Base-by-base conservation (phyloP, 2,329 filamentous ascomycete genomes). In the Diaporthe batatas region DNA sequence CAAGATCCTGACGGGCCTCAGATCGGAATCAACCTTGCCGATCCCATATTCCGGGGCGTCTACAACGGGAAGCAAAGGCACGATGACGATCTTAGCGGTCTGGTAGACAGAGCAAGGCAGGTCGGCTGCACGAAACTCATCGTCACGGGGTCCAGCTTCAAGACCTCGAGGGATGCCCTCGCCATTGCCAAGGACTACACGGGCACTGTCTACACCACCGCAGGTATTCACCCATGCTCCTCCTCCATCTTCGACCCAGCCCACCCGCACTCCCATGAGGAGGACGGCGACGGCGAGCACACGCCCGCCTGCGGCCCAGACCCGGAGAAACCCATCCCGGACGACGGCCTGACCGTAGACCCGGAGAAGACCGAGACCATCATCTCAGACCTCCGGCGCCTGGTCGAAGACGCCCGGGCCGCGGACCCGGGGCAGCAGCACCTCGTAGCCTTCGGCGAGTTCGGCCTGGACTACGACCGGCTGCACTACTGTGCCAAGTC, bases 1-100 rank as follows among this genome's bases (percentile, higher is more conserved):
- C 21, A 72, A 73, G 55, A 64, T 68, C 53, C 73, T 74, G 73
- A 72, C 73, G 58, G 47, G 70, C 47, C 39, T 36, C 70, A 92
- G 90, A 92, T 99, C 79, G 96, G 96, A 72, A 98, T 99, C 86
- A 99, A 99, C 82, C 89, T 99, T 71, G 93, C 95, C 69, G 96
- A 99, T 79, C 93, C 94, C 68, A 94, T 98, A 73, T 99, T 96
- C 82, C 89, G 90, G 59, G 96, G 96, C 67, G 83, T 89, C 54
- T 97, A 98, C 80, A 92, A 97, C 79, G 94, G 94, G 78, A 95
- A 91, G 75, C 88, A 93, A 76, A 84, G 86, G 34, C 94, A 97
- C 78, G 89, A 91, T 14, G 87, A 93, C 78, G 94, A 97, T 80
- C 88, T 96, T 21, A 82, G 87, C 36, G 92, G 91, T 76, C 93